Base-by-base conservation (phyloP, 169 alveolate genomes). In the Miamiensis avidus region DNA sequence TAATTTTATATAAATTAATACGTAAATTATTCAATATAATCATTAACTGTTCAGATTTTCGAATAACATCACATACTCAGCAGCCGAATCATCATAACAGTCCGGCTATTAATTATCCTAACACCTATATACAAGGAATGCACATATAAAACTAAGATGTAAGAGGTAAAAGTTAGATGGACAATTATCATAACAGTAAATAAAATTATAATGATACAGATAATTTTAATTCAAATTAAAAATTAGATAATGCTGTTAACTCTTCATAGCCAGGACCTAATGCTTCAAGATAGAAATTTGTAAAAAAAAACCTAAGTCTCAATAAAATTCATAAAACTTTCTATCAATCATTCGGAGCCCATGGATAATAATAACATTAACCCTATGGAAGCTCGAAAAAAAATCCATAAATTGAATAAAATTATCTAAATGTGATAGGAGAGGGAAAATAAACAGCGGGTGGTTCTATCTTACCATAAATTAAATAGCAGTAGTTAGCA, bases 301-400 rank as follows among this genome's bases (percentile, higher is more conserved):
- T 4, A 20, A 49, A 49, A 49, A 49, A 49, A 49, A 49, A 49
- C 69, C 20, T 11, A 11, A 49, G 69, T 49, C 20, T 49, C 28
- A 79, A 79, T 49, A 79, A 79, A 32, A 79, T 79, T n/a, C 84
- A 79, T 29, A 34, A 79, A 31, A 79, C 84, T 49, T 79, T 79
- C n/a, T 79, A 79, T 65, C 31, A 79, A 79, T 65, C 84, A 49
- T 33, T 79, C 16, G 20, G 20, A 11, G 20, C 69, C 4, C 4
- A 49, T 49, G 20, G 20, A 11, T 11, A 49, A 11, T 49, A 49
- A 11, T 49, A 49, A 49, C 26, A 20, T 11, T 49, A 49, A 11
- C 4, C 4, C 20, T 11, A 49, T 49, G 20, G 20, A 11, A 49
- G 69, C 20, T 11, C 4, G 20, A 49, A 20, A 49, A 49, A 11